Percentiles rank a stretch among this genome's conserved stretches.
phyloP scores from a whole-genome alignment of 73 alveolate species.

The Tetrahymena thermophila region DNA sequence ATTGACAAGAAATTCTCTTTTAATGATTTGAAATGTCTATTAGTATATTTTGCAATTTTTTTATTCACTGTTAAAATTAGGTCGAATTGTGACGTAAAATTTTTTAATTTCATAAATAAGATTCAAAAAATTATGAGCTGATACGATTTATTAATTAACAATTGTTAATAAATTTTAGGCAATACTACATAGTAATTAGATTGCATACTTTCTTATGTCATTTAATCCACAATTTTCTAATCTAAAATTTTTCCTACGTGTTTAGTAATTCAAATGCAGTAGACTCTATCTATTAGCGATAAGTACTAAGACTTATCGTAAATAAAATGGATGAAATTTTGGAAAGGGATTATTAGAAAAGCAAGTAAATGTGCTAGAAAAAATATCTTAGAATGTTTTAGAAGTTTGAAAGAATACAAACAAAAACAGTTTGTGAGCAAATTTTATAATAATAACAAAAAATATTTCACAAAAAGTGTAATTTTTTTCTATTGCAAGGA shows the following conservation, averaged over 20 bases:
- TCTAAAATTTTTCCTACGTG: neutral
- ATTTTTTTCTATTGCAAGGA: neutral
- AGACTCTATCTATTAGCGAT: neutral
- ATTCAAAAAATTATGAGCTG: neutral
- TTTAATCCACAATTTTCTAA: neutral
- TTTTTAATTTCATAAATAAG: neutral
- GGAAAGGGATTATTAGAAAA: no score
- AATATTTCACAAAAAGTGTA: neutral
- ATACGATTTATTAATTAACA: neutral
- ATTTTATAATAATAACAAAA: neutral
- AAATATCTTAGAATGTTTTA: neutral
- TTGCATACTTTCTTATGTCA: neutral
- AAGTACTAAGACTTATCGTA: neutral
- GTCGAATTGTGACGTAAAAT: neutral
- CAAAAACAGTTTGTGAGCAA: neutral
- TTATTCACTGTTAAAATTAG: neutral
- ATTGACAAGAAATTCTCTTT: neutral
- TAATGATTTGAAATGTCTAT: neutral
- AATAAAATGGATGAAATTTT: no score
- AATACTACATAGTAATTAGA: neutral
- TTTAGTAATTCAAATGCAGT: neutral
- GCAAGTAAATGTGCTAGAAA: neutral
- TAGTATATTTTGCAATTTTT: neutral
- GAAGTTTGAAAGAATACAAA: neutral
- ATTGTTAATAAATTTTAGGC: neutral